Conservation (phyloP, 495 filamentous ascomycete species). For the Tuber borchii region DNA sequence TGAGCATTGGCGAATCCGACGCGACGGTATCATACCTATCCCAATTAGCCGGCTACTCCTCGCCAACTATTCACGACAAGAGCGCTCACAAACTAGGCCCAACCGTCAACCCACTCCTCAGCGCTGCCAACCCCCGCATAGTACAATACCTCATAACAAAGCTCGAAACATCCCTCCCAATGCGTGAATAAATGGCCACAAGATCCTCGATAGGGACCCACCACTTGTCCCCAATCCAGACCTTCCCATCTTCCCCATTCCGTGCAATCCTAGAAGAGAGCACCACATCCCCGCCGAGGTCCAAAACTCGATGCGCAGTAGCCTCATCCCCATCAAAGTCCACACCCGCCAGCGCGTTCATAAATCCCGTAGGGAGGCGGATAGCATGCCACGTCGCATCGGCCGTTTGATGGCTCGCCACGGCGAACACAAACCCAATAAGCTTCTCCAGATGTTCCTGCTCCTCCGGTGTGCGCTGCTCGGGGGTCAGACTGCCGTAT, state of each 20-base stretch:
- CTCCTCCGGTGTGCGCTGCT: constrained; percentile 13
- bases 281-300: constrained; percentile 36
- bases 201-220: constrained; percentile 32
- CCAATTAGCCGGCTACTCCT: not conserved
- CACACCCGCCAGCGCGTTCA: constrained; percentile 25
- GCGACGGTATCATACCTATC: constrained; percentile 23
- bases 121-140: constrained; percentile 34
- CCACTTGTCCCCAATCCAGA: constrained; percentile 33
- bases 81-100: constrained; percentile 24
- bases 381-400: constrained; percentile 42
- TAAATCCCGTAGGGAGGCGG: constrained; percentile 27
- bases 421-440: constrained; percentile 34
- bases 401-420: constrained; percentile 31
- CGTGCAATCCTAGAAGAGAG: constrained; percentile 26
- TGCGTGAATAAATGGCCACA: constrained; percentile 32
- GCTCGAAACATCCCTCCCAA: constrained; percentile 21
- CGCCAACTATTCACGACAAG: not conserved
- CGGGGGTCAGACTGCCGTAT: constrained; percentile 32
- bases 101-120: constrained; percentile 31
- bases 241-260: constrained; percentile 11
- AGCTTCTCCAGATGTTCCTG: constrained; percentile 35
- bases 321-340: constrained; percentile 32
- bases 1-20: constrained; percentile 33
- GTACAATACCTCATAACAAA: constrained; percentile 34
- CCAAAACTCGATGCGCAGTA: constrained; percentile 29